Evolutionary conservation across 1,284 basidiomycete species (phyloP), one percentile per base, ranked within the genome.

Genomic region (Trichosporon sp.): DNA sequence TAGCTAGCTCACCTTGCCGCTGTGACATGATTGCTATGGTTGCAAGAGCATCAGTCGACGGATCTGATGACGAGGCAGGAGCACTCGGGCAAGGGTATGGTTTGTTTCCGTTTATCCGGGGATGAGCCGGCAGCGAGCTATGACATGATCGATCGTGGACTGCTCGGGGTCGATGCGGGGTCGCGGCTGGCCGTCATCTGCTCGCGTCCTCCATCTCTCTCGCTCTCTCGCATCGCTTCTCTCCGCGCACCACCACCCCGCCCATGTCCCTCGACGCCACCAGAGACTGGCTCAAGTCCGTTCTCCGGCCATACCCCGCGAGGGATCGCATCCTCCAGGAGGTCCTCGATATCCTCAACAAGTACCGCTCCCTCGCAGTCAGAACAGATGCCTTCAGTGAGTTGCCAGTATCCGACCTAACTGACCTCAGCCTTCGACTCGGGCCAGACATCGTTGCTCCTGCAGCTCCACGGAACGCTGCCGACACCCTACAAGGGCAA

Each of bases 361-460:
- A 86, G 53, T 88, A 87, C 75, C 84, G 87, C 7, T 87, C 91
- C 15, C 87, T 98, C 64, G 86, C 90, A 4, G 93, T 93, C 69
- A 95, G 94, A 84, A 92, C 93, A 0, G 95, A 97, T 78, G 89
- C 95, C 9, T 97, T 95, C 87, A 98, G 93, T 94, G 83, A 82
- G 84, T 77, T 18, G 35, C 18, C 27, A 2, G 18, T 2, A 6
- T 60, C 25, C 29, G n/a, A 8, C 29, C 31, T 9, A 18, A 62
- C 70, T 74, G 47, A 70, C 69, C 13, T 2, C 67, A 95, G 92
- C 92, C 0, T 95, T 92, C 84, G 94, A 99, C 83, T 94, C 98
- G 75, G 96, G 96, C 32, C 89, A 95, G 44, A 91, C 93, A 0
- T 92, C 95, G 76, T 87, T 98, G 8, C 87, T 99, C 15, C 88